These are phyloP conservation scores for Brassica nigra DNA, from an alignment of 345 rosid species.

Conservation along the genomic window DNA sequence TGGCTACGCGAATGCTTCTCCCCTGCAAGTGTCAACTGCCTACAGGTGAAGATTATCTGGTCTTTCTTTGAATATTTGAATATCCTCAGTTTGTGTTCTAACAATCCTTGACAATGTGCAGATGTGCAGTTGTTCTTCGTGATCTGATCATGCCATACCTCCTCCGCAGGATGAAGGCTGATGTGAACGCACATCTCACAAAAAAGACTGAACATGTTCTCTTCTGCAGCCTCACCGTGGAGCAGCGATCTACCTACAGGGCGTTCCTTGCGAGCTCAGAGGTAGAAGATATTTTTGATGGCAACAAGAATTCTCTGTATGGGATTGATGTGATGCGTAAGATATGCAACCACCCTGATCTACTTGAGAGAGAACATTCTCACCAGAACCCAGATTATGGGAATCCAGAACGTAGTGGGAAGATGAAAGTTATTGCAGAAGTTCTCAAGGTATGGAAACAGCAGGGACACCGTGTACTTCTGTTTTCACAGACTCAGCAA, in stretches of 20 bases:
- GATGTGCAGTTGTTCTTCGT: slow-evolving; percentile 97
- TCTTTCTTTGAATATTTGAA: slow-evolving; percentile 22
- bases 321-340: slow-evolving; percentile 99
- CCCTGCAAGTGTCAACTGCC: slow-evolving; percentile 96
- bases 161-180: slow-evolving; percentile 92
- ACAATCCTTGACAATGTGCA: slow-evolving; percentile 39
- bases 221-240: slow-evolving; percentile 92
- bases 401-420: slow-evolving; percentile 89
- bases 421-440: slow-evolving; percentile 86
- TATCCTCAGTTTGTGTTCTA: slow-evolving; percentile 16
- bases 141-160: slow-evolving; percentile 98
- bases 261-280: slow-evolving; percentile 98
- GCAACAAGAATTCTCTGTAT: slow-evolving; percentile 76
- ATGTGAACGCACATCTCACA: slow-evolving; percentile 85
- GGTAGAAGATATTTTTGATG: slow-evolving; percentile 85
- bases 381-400: slow-evolving; percentile 81
- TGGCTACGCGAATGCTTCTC: slow-evolving; percentile 98
- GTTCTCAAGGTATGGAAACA: slow-evolving; percentile 88
- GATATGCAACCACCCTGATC: slow-evolving; percentile 98
- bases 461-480: slow-evolving; percentile 91
- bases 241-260: slow-evolving; percentile 81
- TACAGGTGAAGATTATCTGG: slow-evolving; percentile 56
- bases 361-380: slow-evolving; percentile 92
- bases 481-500: slow-evolving; percentile 93
- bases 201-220: slow-evolving; percentile 95